Evolutionary conservation across 371 early-diverging fungal genomes (phyloP).

Genomic region (Mucor circinelloides): DNA sequence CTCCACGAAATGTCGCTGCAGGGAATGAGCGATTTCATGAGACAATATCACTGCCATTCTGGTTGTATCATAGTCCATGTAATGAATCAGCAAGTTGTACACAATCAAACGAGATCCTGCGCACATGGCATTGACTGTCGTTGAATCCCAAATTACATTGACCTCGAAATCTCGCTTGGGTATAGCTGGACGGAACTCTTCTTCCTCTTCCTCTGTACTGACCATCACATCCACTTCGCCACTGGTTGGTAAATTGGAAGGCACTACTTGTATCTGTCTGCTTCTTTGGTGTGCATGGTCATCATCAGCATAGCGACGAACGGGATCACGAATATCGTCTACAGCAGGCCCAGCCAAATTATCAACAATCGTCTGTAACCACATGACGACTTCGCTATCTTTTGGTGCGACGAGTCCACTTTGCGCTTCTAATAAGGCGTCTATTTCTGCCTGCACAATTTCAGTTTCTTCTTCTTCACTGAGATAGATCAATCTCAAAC

Average conservation of each 20-base stretch:
- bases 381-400: constrained; percentile 36
- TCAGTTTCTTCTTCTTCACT: constrained; percentile 57
- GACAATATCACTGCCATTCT: constrained; percentile 61
- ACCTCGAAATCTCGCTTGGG: constrained; percentile 29
- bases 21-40: constrained; percentile 65
- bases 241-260: neutral
- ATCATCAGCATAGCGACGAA: constrained; percentile 25
- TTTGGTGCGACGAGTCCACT: constrained; percentile 33
- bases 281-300: neutral
- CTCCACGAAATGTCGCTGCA: constrained; percentile 67
- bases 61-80: constrained; percentile 55
- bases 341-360: constrained; percentile 39
- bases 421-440: constrained; percentile 31
- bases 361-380: constrained; percentile 46
- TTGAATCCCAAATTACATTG: constrained; percentile 40
- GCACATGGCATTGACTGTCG: constrained; percentile 51
- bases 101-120: constrained; percentile 41
- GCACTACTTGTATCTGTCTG: constrained; percentile 3
- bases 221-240: neutral
- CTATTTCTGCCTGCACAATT: constrained; percentile 35
- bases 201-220: neutral
- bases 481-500: constrained; percentile 57
- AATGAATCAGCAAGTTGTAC: constrained; percentile 50
- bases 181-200: constrained; percentile 6
- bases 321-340: constrained; percentile 51